Evolutionary conservation across 306 rosid genomes (phyloP), one percentile per base, ranked within the genome.

Genomic region (Sesbania bispinosa): DNA sequence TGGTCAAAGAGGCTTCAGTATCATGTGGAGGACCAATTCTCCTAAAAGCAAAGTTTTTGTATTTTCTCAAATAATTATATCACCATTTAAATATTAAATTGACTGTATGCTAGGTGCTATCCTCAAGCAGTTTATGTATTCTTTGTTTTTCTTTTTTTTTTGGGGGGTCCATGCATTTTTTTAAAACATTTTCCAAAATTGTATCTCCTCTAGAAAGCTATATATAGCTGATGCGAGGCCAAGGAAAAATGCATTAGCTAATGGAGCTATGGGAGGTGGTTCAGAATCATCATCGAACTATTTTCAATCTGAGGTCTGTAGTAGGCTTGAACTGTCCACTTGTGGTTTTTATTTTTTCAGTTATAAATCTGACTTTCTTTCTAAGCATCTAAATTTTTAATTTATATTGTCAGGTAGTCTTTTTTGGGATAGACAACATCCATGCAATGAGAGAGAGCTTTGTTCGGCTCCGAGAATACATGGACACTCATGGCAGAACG

Each of bases 241-340:
- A 18, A 88, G 97, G 76, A 94, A 89, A 81, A 94, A 94, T 77
- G 96, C 99, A 81, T 85, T 91, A 67, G 99, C 97, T 53, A 94
- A 94, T 85, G 92, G 97, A 66, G 99, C 99, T 70, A 89, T 91
- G 97, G 99, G 99, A 75, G 99, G 99, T 82, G 97, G 99, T 71
- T 94, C 99, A 0, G 99, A 94, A 79, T 94, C 99, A 62, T 94
- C 99, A 11, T 83, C 99, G 54, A 80, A 94, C 81, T 94, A 94
- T 76, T 86, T 77, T 64, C 99, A 94, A 80, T 91, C 96, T 33
- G 97, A 94, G 95, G 99, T 93, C 75, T 72, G 73, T 30, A 2
- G 14, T 39, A 54, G 58, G 69, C 85, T 77, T 69, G 27, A 54
- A 69, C 20, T 78, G 80, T 71, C 41, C 39, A 42, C 39, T 50